Conservation (phyloP, 192 early-diverging fungal species). For the Coemansia sp. region DNA sequence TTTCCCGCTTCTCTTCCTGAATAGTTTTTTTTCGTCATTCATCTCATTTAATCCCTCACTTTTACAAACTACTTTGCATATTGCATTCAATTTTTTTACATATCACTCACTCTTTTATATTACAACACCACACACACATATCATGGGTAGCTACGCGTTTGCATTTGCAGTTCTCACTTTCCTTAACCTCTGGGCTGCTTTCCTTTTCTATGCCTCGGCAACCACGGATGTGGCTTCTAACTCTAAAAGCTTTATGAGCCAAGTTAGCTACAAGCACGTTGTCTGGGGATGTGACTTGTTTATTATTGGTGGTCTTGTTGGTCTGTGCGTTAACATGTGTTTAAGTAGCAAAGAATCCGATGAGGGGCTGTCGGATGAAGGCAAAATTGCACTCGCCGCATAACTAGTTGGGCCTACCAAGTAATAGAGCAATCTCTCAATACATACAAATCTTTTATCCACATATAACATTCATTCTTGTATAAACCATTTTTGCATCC, state of each 20-base stretch:
- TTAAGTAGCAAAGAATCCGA: neutral
- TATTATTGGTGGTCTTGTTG: neutral
- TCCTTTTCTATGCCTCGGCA: neutral
- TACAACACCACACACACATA: neutral
- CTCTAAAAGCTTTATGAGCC: too few relatives aligned
- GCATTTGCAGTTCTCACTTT: constrained; percentile 1
- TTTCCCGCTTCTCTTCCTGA: neutral
- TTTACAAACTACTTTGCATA: neutral
- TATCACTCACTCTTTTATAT: neutral
- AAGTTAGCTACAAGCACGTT: neutral
- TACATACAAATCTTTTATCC: too few relatives aligned
- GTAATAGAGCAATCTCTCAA: too few relatives aligned
- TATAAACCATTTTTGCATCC: too few relatives aligned
- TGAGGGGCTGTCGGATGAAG: neutral
- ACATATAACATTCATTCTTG: too few relatives aligned
- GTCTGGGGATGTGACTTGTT: constrained; percentile 1
- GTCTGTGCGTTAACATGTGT: neutral
- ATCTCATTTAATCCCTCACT: too few relatives aligned
- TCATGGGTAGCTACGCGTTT: neutral
- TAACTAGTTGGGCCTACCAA: neutral
- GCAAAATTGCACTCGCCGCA: neutral
- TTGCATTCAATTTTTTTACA: too few relatives aligned
- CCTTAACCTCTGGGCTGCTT: constrained; percentile 2
- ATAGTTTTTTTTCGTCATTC: neutral
- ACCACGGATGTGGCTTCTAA: too few relatives aligned